These are phyloP conservation scores for Ilyonectria destructans DNA, from an alignment of 2,329 filamentous ascomycete genomes.

Conservation along the genomic window DNA sequence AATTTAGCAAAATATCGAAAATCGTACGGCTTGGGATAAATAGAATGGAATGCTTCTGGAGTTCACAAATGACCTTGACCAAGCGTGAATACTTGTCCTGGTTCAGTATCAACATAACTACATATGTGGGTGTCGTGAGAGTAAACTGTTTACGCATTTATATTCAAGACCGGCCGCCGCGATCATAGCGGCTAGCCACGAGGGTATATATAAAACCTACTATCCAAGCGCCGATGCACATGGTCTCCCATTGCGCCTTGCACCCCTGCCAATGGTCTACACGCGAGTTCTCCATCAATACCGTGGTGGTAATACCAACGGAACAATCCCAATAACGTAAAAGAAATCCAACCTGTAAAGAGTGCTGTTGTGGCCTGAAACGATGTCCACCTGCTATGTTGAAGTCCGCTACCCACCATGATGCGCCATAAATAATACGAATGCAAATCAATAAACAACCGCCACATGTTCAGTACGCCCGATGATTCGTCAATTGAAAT, in stretches of 20 bases:
- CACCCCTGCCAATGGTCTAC: slow-evolving; percentile 20
- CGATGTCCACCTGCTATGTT: slow-evolving; percentile 13
- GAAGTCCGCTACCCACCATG: background rate
- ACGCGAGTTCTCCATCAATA: background rate
- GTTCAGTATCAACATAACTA: background rate
- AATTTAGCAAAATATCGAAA: slow-evolving; percentile 16
- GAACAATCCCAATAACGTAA: background rate
- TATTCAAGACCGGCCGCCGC: slow-evolving; percentile 14
- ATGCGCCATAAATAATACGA: slow-evolving; percentile 19
- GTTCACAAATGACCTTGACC: slow-evolving; percentile 4
- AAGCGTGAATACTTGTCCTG: background rate
- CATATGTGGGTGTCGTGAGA: background rate
- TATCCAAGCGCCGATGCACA: slow-evolving; percentile 16
- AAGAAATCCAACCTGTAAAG: slow-evolving; percentile 12
- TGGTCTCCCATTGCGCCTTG: slow-evolving; percentile 16
- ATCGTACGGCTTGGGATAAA: slow-evolving; percentile 15
- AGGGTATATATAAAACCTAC: slow-evolving; percentile 30
- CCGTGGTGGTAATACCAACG: slow-evolving; percentile 3
- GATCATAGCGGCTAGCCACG: slow-evolving; percentile 9
- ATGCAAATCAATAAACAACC: slow-evolving; percentile 3
- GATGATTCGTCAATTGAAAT: background rate
- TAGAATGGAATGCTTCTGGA: slow-evolving; percentile 23
- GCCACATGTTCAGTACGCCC: background rate
- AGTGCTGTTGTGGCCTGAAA: slow-evolving; percentile 19
- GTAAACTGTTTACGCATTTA: slow-evolving; percentile 2